Percentiles rank a stretch among this genome's conserved stretches.
phyloP scores from a whole-genome alignment of 2,329 filamentous ascomycete genomes.

The Calonectria naviculata region DNA sequence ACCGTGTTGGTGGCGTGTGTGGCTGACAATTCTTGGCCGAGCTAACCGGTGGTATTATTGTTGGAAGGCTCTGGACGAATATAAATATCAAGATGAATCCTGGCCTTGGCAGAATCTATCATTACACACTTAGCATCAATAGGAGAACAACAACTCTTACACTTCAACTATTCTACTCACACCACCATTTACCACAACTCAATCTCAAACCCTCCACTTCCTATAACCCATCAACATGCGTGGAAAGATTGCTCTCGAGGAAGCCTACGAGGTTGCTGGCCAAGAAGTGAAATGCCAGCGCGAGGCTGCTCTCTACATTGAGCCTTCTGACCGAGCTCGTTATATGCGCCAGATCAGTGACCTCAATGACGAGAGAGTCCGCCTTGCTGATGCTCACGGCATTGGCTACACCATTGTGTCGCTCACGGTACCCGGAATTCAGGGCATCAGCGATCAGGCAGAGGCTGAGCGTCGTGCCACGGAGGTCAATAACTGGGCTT shows the following conservation, averaged over 20 bases:
- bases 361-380: background rate
- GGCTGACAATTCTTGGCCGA: background rate
- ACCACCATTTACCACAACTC: background rate
- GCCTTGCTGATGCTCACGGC: background rate
- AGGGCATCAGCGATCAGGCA: slow-evolving; percentile 16
- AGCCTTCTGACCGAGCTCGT: background rate
- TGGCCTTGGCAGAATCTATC: too few species aligned
- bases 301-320: background rate
- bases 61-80: too few species aligned
- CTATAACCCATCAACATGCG: background rate
- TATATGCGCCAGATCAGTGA: background rate
- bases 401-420: slow-evolving; percentile 12
- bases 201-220: background rate
- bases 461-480: slow-evolving; percentile 18
- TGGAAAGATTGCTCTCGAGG: background rate
- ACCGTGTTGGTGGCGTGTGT: background rate
- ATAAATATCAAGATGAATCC: background rate
- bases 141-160: background rate
- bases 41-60: background rate
- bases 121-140: too few species aligned
- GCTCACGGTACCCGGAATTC: slow-evolving; percentile 6
- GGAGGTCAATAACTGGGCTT: background rate
- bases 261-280: background rate
- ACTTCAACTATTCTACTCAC: background rate
- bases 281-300: background rate